Evolutionary conservation across 306 rosid species (phyloP), one percentile per base, ranked within the genome.

Genomic region (Cucumis cinereus): DNA sequence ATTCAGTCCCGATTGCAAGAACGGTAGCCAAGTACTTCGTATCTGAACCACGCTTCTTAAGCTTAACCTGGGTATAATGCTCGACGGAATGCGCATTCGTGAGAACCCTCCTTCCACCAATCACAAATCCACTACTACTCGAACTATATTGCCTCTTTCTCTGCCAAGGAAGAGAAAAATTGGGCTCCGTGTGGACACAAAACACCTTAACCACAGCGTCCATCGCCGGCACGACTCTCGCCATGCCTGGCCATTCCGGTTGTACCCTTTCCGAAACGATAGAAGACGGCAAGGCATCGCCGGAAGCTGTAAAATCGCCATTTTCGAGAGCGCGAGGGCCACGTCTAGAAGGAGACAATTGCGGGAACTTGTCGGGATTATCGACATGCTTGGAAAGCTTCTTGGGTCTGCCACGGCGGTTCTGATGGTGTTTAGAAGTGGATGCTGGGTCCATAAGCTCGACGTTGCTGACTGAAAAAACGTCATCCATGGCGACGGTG

Each of bases 141-240:
- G 98, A 89, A 81, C 97, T 90, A 62, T 85, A 95, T 56, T 89
- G 99, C 78, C 95, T 83, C 87, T 90, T 95, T 81, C 98, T 83
- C 92, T 92, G 99, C 99, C 99, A 92, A 1, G 97, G 97, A n/a
- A 90, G 76, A 23, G 99, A 95, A 78, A 95, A 92, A 82, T 95
- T 95, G 23, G 99, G 98, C 78, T 92, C 97, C 2, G 99, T 92
- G 54, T 95, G 99, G 8, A 87, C 93, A 30, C 98, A 92, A 59
- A 95, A 90, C 56, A 95, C 98, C 84, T 92, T 95, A 72, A 95
- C 99, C 76, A 95, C 98, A 11, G 98, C 85, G 79, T 92, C 97
- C 98, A 95, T 95, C 10, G 89, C 89, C 19, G 96, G 96, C 75
- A 86, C 64, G 28, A 41, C 70, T 83, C 96, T 83, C 7, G 82